These are phyloP conservation scores for Alternaria arbusti DNA, from an alignment of 2,329 filamentous ascomycete species.

Conservation along the genomic window DNA sequence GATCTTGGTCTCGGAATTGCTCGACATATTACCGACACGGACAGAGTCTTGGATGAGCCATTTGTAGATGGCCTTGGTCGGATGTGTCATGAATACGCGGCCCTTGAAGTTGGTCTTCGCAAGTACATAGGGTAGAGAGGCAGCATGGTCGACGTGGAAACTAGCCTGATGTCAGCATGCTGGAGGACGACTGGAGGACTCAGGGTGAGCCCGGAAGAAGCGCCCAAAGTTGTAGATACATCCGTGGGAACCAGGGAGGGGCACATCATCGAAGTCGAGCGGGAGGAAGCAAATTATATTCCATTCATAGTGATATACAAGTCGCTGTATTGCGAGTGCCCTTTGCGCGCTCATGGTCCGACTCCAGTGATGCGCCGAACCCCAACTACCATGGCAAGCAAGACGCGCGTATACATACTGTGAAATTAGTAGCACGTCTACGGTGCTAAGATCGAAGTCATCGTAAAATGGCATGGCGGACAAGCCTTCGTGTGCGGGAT, in stretches of 20 bases:
- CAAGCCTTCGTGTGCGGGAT: conserved; percentile 93
- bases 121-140: conserved; percentile 95
- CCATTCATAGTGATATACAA: conserved; percentile 51
- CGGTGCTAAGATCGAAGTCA: conserved; percentile 95
- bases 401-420: conserved; percentile 75
- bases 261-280: conserved; percentile 47
- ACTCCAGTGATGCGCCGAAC: conserved; percentile 44
- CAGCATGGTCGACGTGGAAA: conserved; percentile 99
- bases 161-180: conserved; percentile 56
- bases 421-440: conserved; percentile 96
- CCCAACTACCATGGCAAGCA: conserved; percentile 24
- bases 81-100: conserved; percentile 98
- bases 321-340: conserved; percentile 27
- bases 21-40: conserved; percentile 76
- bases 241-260: conserved; percentile 22
- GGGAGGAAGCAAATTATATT: conserved; percentile 47
- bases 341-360: conserved; percentile 27
- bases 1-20: conserved; percentile 66
- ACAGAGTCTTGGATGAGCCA: conserved; percentile 99
- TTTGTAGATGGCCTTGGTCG: conserved; percentile 99
- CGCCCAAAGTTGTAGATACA: conserved; percentile 22
- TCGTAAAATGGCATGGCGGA: conserved; percentile 96
- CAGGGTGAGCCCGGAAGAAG: background rate
- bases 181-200: background rate
- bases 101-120: conserved; percentile 98